These are phyloP conservation scores for Fusarium marasasianum DNA, from an alignment of 2,329 filamentous ascomycete species.

Conservation along the genomic window DNA sequence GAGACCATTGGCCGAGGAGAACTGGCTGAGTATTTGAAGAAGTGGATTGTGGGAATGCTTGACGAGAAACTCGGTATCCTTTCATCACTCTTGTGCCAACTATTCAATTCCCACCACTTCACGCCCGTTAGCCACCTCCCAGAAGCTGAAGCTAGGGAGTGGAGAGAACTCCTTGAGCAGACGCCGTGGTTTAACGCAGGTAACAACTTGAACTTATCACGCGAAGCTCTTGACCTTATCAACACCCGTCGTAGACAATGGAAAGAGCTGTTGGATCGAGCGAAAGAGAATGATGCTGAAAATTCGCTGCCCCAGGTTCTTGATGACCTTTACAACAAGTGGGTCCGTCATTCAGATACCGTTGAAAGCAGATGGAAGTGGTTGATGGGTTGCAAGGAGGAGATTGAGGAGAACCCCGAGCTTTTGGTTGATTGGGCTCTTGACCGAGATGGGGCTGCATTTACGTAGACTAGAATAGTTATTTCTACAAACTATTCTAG, in stretches of 20 bases:
- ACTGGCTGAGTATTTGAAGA: neutral
- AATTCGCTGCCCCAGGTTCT: neutral
- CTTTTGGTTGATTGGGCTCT: neutral
- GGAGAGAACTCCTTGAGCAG: neutral
- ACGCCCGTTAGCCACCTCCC: neutral
- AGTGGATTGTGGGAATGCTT: neutral
- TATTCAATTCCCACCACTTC: neutral
- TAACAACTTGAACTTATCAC: neutral
- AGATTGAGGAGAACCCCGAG: neutral
- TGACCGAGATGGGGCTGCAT: neutral
- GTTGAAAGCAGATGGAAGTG: neutral
- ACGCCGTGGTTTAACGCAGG: neutral
- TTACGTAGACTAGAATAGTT: neutral
- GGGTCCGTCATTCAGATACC: neutral
- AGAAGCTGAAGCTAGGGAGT: neutral
- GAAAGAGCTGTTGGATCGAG: neutral
- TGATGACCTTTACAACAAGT: neutral
- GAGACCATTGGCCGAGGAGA: neutral
- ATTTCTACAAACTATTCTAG: rapidly evolving
- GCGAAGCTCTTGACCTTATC: neutral
- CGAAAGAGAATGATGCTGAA: neutral
- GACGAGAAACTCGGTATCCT: neutral
- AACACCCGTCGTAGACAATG: neutral
- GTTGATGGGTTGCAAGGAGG: neutral
- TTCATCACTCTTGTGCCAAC: neutral